Percentiles rank a stretch among this genome's conserved stretches.
phyloP scores from a whole-genome alignment of 495 filamentous ascomycete species.

The Aspergillus steynii region DNA sequence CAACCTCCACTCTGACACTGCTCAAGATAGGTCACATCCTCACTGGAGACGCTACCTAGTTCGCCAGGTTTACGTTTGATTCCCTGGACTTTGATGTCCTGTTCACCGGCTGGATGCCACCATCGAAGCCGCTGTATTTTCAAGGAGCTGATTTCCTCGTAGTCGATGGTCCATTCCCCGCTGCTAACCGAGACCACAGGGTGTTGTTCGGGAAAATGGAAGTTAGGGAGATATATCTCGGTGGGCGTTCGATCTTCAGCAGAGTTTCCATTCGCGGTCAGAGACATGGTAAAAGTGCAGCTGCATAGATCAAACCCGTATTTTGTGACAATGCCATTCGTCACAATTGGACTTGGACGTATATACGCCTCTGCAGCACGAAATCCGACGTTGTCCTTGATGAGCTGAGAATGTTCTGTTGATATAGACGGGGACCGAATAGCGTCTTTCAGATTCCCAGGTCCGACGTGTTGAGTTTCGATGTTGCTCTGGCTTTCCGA shows the following conservation, averaged over 20 bases:
- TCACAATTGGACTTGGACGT: constrained; percentile 77
- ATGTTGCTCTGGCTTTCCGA: constrained; percentile 57
- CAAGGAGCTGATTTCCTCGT: constrained; percentile 64
- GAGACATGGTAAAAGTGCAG: constrained; percentile 68
- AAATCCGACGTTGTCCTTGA: constrained; percentile 64
- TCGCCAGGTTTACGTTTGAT: constrained; percentile 61
- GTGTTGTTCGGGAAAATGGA: constrained; percentile 80
- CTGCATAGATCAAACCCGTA: constrained; percentile 79
- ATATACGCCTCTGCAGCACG: constrained; percentile 91
- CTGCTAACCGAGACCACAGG: constrained; percentile 72
- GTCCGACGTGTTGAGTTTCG: constrained; percentile 59
- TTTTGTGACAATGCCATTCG: constrained; percentile 63
- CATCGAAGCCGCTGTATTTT: constrained; percentile 74
- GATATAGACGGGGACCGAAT: constrained; percentile 72
- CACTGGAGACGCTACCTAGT: constrained; percentile 29
- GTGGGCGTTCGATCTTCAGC: constrained; percentile 64
- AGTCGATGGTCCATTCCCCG: constrained; percentile 85
- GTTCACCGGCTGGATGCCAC: constrained; percentile 88
- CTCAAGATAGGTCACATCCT: constrained; percentile 65
- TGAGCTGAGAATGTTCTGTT: constrained; percentile 50
- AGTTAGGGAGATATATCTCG: constrained; percentile 84
- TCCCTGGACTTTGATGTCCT: constrained; percentile 76
- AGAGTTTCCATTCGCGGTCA: constrained; percentile 54
- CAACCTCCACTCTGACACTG: constrained; percentile 57
- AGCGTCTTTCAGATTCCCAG: constrained; percentile 70